Evolutionary conservation across 805 yeast genomes (phyloP), one percentile per base, ranked within the genome.

Genomic region (Kazachstania martiniae): DNA sequence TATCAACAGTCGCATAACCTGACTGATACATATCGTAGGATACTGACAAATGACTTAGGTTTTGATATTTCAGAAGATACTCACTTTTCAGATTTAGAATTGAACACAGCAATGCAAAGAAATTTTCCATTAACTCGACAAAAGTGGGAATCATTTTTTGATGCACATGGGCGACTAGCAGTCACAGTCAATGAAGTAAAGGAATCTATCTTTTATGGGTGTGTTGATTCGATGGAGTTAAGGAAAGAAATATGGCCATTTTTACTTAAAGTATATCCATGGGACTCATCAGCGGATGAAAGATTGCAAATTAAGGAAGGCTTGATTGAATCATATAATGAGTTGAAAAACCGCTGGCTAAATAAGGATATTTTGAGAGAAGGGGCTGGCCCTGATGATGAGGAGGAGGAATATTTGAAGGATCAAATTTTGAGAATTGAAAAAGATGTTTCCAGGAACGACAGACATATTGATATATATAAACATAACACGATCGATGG

Each of bases 401-500:
- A 66, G 8, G 62, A 66, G 26, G 72, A 67, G 38, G 79, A 71
- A 22, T 84, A 74, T 51, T 89, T 94, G 89, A 70, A 71, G 42
- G 97, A 91, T 57, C 97, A 91, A 55, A 75, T 79, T 40, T 73
- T 74, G 37, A 69, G 97, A 38, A 89, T 91, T 42, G 94, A 87
- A 45, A 91, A 91, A 55, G 98, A 91, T 58, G 81, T 91, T 14
- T 83, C 78, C 43, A 68, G 98, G 43, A 89, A 95, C 7, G 98
- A 89, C 58, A 68, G 97, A 16, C 70, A 78, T 29, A 53, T 87
- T 28, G 70, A 73, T 1, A 56, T 87, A 3, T 91, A 76, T 57
- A 62, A 62, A 33, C 38, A 51, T 33, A 53, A 56, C 29, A 56
- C 61, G 2, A 29, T 25, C 6, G 69, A 65, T 29, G 67, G 68